Percentiles rank a stretch among this genome's conserved stretches.
These are phyloP conservation scores for Orbilia javanica DNA, from an alignment of 2,329 filamentous ascomycete species.

Conservation along the genomic window DNA sequence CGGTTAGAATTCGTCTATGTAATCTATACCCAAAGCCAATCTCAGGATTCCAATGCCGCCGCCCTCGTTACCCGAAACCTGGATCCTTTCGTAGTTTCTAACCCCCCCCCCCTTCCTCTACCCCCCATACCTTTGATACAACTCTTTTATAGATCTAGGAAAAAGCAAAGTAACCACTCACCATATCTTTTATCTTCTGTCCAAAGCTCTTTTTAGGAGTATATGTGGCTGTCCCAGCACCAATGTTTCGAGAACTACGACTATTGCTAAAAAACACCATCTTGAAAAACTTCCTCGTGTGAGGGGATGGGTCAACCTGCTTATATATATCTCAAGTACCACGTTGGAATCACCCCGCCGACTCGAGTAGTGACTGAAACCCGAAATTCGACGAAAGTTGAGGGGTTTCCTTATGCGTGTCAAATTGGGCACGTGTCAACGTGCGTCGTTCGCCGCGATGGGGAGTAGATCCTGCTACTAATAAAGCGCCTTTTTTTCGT, in stretches of 20 bases:
- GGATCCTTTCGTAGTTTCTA: conserved; percentile 51
- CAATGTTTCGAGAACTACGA: background rate
- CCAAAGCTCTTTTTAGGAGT: conserved; percentile 29
- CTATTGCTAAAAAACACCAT: conserved; percentile 33
- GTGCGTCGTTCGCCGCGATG: conserved; percentile 2
- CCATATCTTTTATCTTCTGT: conserved; percentile 41
- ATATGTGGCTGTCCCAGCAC: background rate
- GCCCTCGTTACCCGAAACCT: background rate
- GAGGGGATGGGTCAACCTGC: background rate
- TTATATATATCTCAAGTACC: conserved; percentile 21
- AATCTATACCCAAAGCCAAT: background rate
- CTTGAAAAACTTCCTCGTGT: background rate
- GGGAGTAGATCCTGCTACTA: conserved; percentile 24
- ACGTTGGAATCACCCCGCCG: background rate
- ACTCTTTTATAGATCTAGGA: background rate
- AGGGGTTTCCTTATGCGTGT: background rate
- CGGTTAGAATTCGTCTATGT: background rate
- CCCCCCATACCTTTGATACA: too few relatives aligned
- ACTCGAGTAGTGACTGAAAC: background rate
- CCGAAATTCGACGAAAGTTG: background rate
- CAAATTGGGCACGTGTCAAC: background rate
- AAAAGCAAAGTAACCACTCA: conserved; percentile 20
- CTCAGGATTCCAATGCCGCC: background rate
- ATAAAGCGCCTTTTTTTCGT: background rate
- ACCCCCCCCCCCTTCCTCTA: background rate